Evolutionary conservation across 2,329 filamentous ascomycete genomes (phyloP).

Genomic region (Penicillium sp.): DNA sequence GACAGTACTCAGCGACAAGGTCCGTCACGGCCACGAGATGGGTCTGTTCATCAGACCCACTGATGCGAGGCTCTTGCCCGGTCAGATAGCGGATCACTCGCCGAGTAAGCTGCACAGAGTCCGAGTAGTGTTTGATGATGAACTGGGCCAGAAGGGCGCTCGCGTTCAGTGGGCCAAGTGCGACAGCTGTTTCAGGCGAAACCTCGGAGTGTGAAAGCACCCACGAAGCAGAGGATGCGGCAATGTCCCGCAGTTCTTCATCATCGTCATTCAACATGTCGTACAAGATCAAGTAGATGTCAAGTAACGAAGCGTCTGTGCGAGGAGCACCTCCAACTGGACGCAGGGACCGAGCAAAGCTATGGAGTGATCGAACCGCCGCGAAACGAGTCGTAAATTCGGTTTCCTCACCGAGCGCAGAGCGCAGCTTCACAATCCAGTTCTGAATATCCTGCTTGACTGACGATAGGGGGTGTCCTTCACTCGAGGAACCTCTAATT

Average conservation of each 20-base stretch:
- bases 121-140: constrained; percentile 34
- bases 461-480: constrained; percentile 7
- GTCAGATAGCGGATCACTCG: constrained; percentile 42
- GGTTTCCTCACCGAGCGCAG: constrained; percentile 43
- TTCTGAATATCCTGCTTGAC: constrained; percentile 27
- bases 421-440: constrained; percentile 37
- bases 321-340: constrained; percentile 19
- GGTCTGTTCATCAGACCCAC: constrained; percentile 14
- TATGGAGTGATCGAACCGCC: constrained; percentile 35
- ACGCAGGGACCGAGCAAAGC: constrained; percentile 45
- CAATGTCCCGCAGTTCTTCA: constrained; percentile 74
- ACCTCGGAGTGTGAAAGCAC: constrained; percentile 36
- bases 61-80: constrained; percentile 28
- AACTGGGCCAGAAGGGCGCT: constrained; percentile 41
- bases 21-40: constrained; percentile 25
- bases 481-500: constrained; percentile 17
- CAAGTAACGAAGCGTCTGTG: constrained; percentile 44
- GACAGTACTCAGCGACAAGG: constrained; percentile 33
- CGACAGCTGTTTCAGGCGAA: constrained; percentile 27
- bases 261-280: constrained; percentile 85
- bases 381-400: constrained; percentile 42
- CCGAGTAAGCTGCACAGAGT: constrained; percentile 32
- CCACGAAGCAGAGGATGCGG: constrained; percentile 45
- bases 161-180: constrained; percentile 51
- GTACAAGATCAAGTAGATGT: constrained; percentile 66